phyloP scores from a whole-genome alignment of 2,329 filamentous ascomycete genomes.

The Fusarium illudens region DNA sequence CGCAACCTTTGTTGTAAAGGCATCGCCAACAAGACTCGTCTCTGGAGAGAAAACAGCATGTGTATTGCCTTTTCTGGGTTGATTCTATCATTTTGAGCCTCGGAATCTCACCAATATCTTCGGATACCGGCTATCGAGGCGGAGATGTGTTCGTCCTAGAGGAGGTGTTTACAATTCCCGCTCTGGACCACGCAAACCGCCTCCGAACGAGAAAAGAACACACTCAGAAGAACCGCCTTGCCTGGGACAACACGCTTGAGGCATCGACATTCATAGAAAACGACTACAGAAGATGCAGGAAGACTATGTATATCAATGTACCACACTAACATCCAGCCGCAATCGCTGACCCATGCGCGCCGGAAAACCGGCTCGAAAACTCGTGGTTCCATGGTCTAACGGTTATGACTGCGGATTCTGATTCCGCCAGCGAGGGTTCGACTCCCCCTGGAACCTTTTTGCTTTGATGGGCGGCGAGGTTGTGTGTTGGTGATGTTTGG shows the following conservation, averaged over 20 bases:
- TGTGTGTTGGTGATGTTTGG: background rate
- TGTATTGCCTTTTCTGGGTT: background rate
- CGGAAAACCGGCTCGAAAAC: background rate
- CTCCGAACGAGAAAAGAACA: background rate
- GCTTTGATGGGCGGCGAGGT: background rate
- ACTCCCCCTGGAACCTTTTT: conserved; percentile 39
- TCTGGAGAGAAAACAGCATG: background rate
- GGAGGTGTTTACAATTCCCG: background rate
- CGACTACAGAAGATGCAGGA: rapidly evolving
- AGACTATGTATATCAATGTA: background rate
- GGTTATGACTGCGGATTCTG: conserved; percentile 43
- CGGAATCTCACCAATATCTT: background rate
- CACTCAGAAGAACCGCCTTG: background rate
- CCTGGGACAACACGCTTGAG: background rate
- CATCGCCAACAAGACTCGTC: background rate
- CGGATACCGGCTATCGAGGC: background rate
- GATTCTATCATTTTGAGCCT: background rate
- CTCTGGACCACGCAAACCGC: background rate
- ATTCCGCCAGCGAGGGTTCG: conserved; percentile 43
- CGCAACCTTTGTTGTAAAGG: background rate
- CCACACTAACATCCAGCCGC: no score
- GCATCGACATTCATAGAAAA: no score
- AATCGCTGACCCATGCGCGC: background rate
- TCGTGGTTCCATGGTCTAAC: conserved; percentile 32
- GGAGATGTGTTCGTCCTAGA: background rate